Percentiles rank a stretch among this genome's conserved stretches.
phyloP scores from a whole-genome alignment of 1,284 basidiomycete species.

The Cryptococcus depauperatus region DNA sequence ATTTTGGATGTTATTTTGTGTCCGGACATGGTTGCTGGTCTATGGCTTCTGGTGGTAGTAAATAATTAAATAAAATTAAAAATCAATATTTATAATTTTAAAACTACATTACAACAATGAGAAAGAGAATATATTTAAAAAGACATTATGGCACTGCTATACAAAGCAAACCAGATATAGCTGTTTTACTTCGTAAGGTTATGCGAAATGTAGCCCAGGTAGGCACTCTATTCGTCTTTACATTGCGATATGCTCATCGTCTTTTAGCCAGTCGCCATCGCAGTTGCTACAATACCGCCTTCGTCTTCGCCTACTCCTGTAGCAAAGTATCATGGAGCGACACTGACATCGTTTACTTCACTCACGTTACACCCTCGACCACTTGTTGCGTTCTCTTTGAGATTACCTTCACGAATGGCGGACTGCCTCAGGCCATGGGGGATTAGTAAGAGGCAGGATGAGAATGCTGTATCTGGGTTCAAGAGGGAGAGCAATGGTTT shows the following conservation, averaged over 20 bases:
- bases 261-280: constrained; percentile 41
- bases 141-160: too few species aligned
- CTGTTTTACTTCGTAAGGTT: constrained; percentile 33
- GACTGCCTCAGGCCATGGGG: constrained; percentile 48
- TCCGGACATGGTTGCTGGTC: too few species aligned
- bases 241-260: background rate
- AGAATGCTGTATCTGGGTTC: background rate
- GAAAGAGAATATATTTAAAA: background rate
- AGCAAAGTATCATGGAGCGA: constrained; percentile 64
- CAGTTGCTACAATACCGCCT: constrained; percentile 23
- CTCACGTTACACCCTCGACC: constrained; percentile 79
- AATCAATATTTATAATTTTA: too few species aligned
- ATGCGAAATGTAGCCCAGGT: constrained; percentile 46
- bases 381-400: constrained; percentile 75
- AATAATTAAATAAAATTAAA: too few species aligned
- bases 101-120: too few species aligned
- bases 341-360: constrained; percentile 85
- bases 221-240: background rate
- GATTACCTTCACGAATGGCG: constrained; percentile 81
- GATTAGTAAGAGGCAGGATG: constrained; percentile 1
- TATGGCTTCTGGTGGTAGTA: too few species aligned
- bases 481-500: constrained; percentile 1
- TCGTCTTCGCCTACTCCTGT: constrained; percentile 6
- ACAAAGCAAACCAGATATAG: constrained; percentile 11
- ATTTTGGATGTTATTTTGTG: too few species aligned